A percentile compares a stretch with the other conserved stretches of the same genome.
Evolutionary conservation across 2,329 filamentous ascomycete species (phyloP).

Genomic region (Davidsoniella eucalypti): DNA sequence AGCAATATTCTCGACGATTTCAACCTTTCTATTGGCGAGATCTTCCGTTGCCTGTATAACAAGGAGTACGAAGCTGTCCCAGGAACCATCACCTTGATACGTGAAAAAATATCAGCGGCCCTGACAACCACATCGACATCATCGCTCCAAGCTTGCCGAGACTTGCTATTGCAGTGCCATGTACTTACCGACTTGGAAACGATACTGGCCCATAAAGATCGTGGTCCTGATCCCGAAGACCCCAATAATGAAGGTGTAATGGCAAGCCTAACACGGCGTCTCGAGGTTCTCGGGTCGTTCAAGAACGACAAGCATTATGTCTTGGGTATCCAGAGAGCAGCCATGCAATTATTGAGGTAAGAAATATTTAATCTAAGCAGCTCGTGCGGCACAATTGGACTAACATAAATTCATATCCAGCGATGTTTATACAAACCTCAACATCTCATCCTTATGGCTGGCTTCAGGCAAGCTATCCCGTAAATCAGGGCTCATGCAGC

Average conservation of each 20-base stretch:
- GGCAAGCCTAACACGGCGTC: slow-evolving; percentile 50
- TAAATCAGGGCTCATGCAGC: slow-evolving; percentile 67
- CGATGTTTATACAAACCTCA: slow-evolving; percentile 33
- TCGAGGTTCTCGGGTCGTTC: slow-evolving; percentile 81
- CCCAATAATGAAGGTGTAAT: slow-evolving; percentile 20
- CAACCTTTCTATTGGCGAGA: slow-evolving; percentile 57
- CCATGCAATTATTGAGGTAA: slow-evolving; percentile 64
- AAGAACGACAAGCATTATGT: slow-evolving; percentile 88
- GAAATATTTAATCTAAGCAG: slow-evolving; percentile 16
- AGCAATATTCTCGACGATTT: slow-evolving; percentile 47
- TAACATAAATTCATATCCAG: background rate
- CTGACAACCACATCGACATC: slow-evolving; percentile 62
- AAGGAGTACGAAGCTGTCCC: slow-evolving; percentile 33
- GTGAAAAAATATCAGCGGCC: slow-evolving; percentile 53
- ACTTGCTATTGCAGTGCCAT: slow-evolving; percentile 72
- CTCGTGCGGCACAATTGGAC: background rate
- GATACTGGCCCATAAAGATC: slow-evolving; percentile 32
- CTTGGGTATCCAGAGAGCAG: slow-evolving; percentile 67
- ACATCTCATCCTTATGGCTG: slow-evolving; percentile 75
- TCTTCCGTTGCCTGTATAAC: slow-evolving; percentile 37
- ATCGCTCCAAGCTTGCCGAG: slow-evolving; percentile 71
- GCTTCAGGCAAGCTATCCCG: slow-evolving; percentile 70
- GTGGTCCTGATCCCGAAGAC: background rate
- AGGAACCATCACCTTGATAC: slow-evolving; percentile 42
- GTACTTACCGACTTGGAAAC: slow-evolving; percentile 75